Evolutionary conservation across 768 basidiomycete species (phyloP).

Genomic region (Lyophyllum semitale): DNA sequence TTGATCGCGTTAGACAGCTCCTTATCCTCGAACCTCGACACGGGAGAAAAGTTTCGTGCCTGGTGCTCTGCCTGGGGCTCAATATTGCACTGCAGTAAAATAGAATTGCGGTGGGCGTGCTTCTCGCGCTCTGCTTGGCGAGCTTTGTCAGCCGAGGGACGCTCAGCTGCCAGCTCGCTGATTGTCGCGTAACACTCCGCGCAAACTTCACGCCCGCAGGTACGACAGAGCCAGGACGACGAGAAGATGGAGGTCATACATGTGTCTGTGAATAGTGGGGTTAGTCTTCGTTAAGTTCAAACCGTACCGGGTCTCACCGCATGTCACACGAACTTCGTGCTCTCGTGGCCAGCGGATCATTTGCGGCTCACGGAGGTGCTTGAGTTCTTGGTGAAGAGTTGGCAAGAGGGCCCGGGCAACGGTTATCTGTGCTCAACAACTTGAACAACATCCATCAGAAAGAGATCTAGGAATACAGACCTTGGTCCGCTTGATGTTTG

Average conservation of each 20-base stretch:
- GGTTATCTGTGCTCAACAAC: conserved; percentile 46
- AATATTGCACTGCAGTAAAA: conserved; percentile 72
- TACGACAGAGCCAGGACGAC: conserved; percentile 86
- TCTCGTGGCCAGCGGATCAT: conserved; percentile 77
- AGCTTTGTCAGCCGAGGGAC: conserved; percentile 46
- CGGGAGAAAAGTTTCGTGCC: conserved; percentile 69
- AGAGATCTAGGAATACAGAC: conserved; percentile 35
- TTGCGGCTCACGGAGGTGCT: conserved; percentile 55
- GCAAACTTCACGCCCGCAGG: conserved; percentile 90
- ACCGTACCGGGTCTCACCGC: conserved; percentile 49
- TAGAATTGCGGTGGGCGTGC: conserved; percentile 66
- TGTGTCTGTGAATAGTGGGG: conserved; percentile 57
- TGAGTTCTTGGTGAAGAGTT: conserved; percentile 61
- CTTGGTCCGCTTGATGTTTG: conserved; percentile 62
- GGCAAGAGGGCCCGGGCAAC: conserved; percentile 72
- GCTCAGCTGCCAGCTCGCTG: conserved; percentile 58
- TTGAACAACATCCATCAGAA: conserved; percentile 6
- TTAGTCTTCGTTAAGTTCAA: background rate
- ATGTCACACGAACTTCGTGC: conserved; percentile 81
- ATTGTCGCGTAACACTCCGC: conserved; percentile 79
- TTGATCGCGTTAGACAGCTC: conserved; percentile 68
- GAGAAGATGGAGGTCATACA: conserved; percentile 94
- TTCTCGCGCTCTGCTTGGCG: conserved; percentile 57
- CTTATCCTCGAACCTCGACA: conserved; percentile 69
- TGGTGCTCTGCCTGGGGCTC: conserved; percentile 75